phyloP scores from a whole-genome alignment of 192 early-diverging fungal genomes.

The Backusella luteola region DNA sequence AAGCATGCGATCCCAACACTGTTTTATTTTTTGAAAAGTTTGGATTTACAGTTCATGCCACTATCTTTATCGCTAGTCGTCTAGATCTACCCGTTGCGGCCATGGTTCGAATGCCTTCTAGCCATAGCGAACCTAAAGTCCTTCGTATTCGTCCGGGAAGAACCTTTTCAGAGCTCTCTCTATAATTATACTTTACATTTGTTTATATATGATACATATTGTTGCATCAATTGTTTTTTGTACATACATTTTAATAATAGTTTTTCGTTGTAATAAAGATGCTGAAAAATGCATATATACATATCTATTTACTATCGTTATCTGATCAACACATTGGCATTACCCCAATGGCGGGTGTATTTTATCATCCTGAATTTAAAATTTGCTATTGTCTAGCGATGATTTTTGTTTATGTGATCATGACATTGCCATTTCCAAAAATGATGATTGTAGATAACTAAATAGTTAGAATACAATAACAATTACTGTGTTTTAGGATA shows the following conservation, averaged over 20 bases:
- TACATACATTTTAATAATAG: background rate
- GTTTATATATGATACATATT: background rate
- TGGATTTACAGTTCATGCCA: slow-evolving; percentile 23
- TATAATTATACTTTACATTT: slow-evolving; percentile 9
- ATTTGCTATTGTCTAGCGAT: background rate
- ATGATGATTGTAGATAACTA: background rate
- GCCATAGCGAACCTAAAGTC: background rate
- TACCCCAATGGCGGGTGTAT: background rate
- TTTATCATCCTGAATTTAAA: background rate
- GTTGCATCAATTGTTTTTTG: background rate
- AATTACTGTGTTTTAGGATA: background rate
- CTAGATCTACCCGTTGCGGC: slow-evolving; percentile 19
- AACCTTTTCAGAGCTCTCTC: slow-evolving; percentile 10
- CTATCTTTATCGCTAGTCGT: background rate
- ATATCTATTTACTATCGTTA: background rate
- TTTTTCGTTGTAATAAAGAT: background rate
- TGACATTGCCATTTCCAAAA: background rate
- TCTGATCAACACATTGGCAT: background rate
- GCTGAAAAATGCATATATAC: background rate
- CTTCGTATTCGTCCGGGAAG: slow-evolving; percentile 27
- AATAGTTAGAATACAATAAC: background rate
- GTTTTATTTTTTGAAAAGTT: slow-evolving; percentile 31
- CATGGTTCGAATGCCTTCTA: slow-evolving; percentile 18
- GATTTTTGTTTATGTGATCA: too few relatives aligned
- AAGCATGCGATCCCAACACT: slow-evolving; percentile 1